phyloP scores from a whole-genome alignment of 2,329 filamentous ascomycete genomes.

The Aspergillus sp. region DNA sequence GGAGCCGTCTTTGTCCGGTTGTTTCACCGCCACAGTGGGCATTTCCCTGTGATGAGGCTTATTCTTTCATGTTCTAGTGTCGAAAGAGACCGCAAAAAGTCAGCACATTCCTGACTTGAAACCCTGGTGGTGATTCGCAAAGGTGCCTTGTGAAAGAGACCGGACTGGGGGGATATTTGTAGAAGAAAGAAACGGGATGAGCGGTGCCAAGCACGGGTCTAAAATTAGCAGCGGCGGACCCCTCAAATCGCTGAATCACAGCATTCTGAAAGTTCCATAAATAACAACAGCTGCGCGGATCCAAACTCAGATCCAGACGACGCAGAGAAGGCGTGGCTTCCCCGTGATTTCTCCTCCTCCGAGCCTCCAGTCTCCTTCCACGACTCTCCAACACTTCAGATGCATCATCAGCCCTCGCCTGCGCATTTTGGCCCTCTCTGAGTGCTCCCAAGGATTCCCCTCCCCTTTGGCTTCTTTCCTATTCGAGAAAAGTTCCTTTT shows the following conservation, averaged over 20 bases:
- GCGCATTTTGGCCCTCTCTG: slow-evolving; percentile 11
- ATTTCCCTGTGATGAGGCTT: background rate
- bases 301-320: background rate
- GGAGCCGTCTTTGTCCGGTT: background rate
- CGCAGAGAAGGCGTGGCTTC: background rate
- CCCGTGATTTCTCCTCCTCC: slow-evolving; percentile 11
- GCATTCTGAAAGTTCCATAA: slow-evolving; percentile 8
- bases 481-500: slow-evolving; percentile 18
- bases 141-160: background rate
- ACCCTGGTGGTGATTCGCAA: background rate
- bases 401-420: slow-evolving; percentile 15
- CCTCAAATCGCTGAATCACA: background rate
- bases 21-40: background rate
- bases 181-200: background rate
- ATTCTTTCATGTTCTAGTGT: background rate
- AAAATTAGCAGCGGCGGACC: slow-evolving; percentile 9
- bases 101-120: background rate
- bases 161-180: background rate
- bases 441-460: slow-evolving; percentile 3
- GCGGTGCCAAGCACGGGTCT: slow-evolving; percentile 5
- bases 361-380: slow-evolving; percentile 4
- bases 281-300: slow-evolving; percentile 8
- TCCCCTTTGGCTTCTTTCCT: slow-evolving; percentile 11
- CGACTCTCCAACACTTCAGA: slow-evolving; percentile 11
- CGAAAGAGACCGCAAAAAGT: background rate